Conservation (phyloP, 768 basidiomycete species). For the Sporobolomyces roseus region DNA sequence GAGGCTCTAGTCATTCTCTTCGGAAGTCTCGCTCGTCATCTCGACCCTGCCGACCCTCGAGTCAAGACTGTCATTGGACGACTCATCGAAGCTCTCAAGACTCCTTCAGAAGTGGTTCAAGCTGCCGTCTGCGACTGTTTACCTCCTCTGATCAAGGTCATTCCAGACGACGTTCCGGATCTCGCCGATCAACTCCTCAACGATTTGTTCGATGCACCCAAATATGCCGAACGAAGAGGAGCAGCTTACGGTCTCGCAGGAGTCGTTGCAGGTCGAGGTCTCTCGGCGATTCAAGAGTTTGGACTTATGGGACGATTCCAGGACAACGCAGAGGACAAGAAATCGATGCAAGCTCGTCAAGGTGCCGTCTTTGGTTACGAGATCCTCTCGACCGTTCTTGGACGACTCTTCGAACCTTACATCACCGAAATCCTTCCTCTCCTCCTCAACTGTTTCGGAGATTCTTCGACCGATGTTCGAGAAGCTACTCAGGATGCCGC, state of each 20-base stretch:
- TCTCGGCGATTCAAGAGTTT: conserved; percentile 78
- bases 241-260: conserved; percentile 96
- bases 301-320: conserved; percentile 69
- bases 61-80: conserved; percentile 77
- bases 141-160: conserved; percentile 72
- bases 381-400: conserved; percentile 77
- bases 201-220: conserved; percentile 70
- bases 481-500: conserved; percentile 90
- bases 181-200: conserved; percentile 74
- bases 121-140: conserved; percentile 94
- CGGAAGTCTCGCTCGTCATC: conserved; percentile 83
- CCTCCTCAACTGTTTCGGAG: conserved; percentile 79
- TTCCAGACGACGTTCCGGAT: conserved; percentile 59
- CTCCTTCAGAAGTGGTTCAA: conserved; percentile 93
- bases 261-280: conserved; percentile 82
- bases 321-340: conserved; percentile 80
- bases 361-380: conserved; percentile 94
- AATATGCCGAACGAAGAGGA: conserved; percentile 91
- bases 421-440: conserved; percentile 77
- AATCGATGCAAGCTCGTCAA: conserved; percentile 76
- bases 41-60: conserved; percentile 69
- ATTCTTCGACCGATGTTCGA: conserved; percentile 76
- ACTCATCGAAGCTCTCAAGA: conserved; percentile 81
- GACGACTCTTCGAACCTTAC: conserved; percentile 90
- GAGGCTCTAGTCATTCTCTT: conserved; percentile 93